Percentiles rank a stretch among this genome's conserved stretches.
Conservation (phyloP, 768 basidiomycete species). For the Russula dissimulans region DNA sequence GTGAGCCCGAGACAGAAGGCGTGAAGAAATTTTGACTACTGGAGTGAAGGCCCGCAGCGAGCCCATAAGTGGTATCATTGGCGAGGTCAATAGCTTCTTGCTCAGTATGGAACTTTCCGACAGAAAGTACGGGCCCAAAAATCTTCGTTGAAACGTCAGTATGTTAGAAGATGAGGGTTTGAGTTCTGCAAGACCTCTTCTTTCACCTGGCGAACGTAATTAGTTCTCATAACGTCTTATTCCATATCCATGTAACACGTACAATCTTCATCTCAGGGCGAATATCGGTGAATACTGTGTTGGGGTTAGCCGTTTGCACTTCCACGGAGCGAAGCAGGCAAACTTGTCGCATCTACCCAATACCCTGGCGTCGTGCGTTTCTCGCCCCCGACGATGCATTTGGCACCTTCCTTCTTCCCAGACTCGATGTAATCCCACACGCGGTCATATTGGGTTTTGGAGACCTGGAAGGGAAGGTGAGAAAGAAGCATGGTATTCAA, state of each 20-base stretch:
- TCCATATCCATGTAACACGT: slow-evolving; percentile 23
- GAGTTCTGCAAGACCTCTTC: slow-evolving; percentile 47
- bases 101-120: slow-evolving; percentile 79
- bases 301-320: not conserved
- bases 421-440: slow-evolving; percentile 83
- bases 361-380: slow-evolving; percentile 72
- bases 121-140: slow-evolving; percentile 86
- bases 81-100: slow-evolving; percentile 78
- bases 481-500: not conserved
- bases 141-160: slow-evolving; percentile 41
- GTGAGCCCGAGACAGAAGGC: slow-evolving; percentile 12
- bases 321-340: slow-evolving; percentile 22
- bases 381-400: slow-evolving; percentile 66
- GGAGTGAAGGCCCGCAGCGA: slow-evolving; percentile 87
- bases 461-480: slow-evolving; percentile 41
- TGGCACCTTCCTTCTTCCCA: slow-evolving; percentile 80
- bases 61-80: slow-evolving; percentile 83
- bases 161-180: not conserved
- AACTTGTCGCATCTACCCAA: slow-evolving; percentile 85
- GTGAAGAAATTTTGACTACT: slow-evolving; percentile 36
- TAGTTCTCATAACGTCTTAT: not conserved
- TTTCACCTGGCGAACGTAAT: slow-evolving; percentile 35
- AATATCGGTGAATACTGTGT: slow-evolving; percentile 72
- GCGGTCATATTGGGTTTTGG: slow-evolving; percentile 76
- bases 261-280: slow-evolving; percentile 80